These are phyloP conservation scores for Talaromyces trachyspermus DNA, from an alignment of 495 filamentous ascomycete species.

Conservation along the genomic window DNA sequence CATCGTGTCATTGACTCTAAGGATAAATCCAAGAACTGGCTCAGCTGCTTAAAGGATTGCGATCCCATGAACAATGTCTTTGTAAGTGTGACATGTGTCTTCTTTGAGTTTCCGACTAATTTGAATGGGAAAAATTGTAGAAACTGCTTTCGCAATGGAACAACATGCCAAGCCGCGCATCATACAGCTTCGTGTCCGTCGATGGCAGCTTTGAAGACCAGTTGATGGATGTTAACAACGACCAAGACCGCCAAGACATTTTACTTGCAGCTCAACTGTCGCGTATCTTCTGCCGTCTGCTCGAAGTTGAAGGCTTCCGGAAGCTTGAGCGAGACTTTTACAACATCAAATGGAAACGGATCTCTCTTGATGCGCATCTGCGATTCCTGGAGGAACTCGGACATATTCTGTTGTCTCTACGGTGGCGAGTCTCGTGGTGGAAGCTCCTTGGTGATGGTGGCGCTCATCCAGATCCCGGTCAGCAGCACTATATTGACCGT, in stretches of 20 bases:
- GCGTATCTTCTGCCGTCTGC: slow-evolving; percentile 42
- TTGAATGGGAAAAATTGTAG: slow-evolving; percentile 18
- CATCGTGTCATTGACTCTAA: slow-evolving; percentile 41
- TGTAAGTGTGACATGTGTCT: slow-evolving; percentile 22
- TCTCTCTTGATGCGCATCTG: slow-evolving; percentile 36
- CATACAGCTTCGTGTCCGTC: slow-evolving; percentile 36
- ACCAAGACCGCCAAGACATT: slow-evolving; percentile 35
- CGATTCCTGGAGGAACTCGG: slow-evolving; percentile 39
- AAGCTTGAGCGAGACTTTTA: slow-evolving; percentile 43
- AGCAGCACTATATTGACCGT: slow-evolving; percentile 40
- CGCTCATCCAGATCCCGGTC: slow-evolving; percentile 31
- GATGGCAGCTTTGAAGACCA: slow-evolving; percentile 27
- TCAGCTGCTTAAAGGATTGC: slow-evolving; percentile 39
- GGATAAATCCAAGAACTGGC: slow-evolving; percentile 43
- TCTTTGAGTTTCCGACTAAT: too few species aligned
- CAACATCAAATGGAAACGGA: slow-evolving; percentile 46
- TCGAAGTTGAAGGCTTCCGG: slow-evolving; percentile 45
- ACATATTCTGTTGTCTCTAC: slow-evolving; percentile 38
- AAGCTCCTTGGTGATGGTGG: slow-evolving; percentile 39
- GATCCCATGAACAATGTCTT: slow-evolving; percentile 38
- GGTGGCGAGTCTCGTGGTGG: slow-evolving; percentile 47
- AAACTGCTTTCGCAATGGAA: slow-evolving; percentile 42
- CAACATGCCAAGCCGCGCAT: slow-evolving; percentile 45
- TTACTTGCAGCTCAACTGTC: slow-evolving; percentile 41
- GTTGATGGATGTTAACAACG: slow-evolving; percentile 34